Base-by-base conservation (phyloP, 192 early-diverging fungal genomes). In the Coemansia nantahalensis region DNA sequence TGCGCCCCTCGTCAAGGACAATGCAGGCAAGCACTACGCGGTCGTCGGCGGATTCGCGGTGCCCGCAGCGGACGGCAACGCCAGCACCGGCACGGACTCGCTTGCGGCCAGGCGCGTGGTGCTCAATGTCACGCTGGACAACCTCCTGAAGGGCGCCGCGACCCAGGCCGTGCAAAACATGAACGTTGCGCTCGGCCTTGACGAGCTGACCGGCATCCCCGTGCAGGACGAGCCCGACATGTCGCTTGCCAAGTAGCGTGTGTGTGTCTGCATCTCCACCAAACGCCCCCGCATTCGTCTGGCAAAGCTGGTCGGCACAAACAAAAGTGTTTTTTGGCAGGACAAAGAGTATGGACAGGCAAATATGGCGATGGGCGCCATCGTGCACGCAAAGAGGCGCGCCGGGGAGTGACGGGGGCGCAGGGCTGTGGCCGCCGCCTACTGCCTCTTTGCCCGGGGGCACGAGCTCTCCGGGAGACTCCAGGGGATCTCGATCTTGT, bases 131-230 rank as follows among this genome's bases (percentile, higher is more conserved):
- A 96, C 94, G 2, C 88, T 99, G 50, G 97, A 97, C 64, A 99
- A 99, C 51, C 64, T 99, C 65, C 82, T 97, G 46, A 99, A 99
- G 84, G 97, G 97, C 6, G 95, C 95, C 18, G 97, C 97, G 1
- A 99, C 95, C n/a, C 97, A 99, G 72, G 93, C 94, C 14, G 69
- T 97, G 31, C 93, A 95, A 79, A 99, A 97, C 76, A 83, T 97
- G 71, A 99, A 99, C 65, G 81, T 99, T 61, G 88, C 92, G 10
- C 70, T 96, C 31, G 90, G 88, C 2, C 76, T 94, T 36, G 86
- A 89, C 45, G 94, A 99, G 76, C 93, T 83, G 54, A 85, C 86
- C 16, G 93, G 94, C 21, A 98, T 98, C 54, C 91, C 92, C 6
- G 16, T 52, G 2, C 45, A 47, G 15, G 51, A 44, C 7, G 36